Percentiles rank a stretch among this genome's conserved stretches.
Evolutionary conservation across 306 rosid species (phyloP).

Genomic region (Gastrolobium bilobum): DNA sequence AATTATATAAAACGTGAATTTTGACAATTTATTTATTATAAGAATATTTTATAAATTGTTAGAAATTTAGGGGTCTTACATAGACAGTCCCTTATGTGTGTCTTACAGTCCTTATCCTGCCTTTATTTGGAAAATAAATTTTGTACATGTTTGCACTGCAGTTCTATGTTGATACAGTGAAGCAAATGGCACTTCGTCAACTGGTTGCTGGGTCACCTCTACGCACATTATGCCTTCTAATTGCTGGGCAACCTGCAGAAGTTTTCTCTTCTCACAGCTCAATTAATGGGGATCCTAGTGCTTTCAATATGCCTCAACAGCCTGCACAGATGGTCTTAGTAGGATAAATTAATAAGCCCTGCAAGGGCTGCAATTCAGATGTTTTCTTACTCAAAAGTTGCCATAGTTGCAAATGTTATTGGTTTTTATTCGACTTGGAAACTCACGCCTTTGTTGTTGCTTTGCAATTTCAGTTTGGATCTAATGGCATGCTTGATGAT

Average conservation of each 20-base stretch:
- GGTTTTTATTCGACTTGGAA: conserved; percentile 39
- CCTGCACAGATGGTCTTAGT: conserved; percentile 70
- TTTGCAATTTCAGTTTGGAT: conserved; percentile 63
- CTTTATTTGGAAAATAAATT: conserved; percentile 46
- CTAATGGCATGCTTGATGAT: conserved; percentile 78
- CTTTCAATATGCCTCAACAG: conserved; percentile 56
- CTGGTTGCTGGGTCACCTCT: conserved; percentile 90
- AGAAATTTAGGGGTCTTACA: too few relatives aligned
- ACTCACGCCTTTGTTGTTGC: conserved; percentile 38
- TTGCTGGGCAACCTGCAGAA: conserved; percentile 97
- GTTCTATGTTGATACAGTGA: conserved; percentile 90
- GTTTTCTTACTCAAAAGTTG: conserved; percentile 21
- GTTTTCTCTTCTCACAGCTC: conserved; percentile 70
- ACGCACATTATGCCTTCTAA: conserved; percentile 92
- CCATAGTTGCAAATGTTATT: conserved; percentile 23
- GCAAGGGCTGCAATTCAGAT: conserved; percentile 17
- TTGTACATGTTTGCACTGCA: conserved; percentile 60
- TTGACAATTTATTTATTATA: too few relatives aligned
- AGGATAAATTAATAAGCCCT: conserved; percentile 28
- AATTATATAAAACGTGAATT: too few relatives aligned
- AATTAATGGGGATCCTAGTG: conserved; percentile 48
- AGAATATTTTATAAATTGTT: too few relatives aligned
- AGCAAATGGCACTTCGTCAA: conserved; percentile 88
- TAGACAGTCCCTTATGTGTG: conserved; percentile 44
- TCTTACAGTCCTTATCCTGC: conserved; percentile 24